These are phyloP conservation scores for Apophysomyces sp. DNA, from an alignment of 371 early-diverging fungal species.

Conservation along the genomic window DNA sequence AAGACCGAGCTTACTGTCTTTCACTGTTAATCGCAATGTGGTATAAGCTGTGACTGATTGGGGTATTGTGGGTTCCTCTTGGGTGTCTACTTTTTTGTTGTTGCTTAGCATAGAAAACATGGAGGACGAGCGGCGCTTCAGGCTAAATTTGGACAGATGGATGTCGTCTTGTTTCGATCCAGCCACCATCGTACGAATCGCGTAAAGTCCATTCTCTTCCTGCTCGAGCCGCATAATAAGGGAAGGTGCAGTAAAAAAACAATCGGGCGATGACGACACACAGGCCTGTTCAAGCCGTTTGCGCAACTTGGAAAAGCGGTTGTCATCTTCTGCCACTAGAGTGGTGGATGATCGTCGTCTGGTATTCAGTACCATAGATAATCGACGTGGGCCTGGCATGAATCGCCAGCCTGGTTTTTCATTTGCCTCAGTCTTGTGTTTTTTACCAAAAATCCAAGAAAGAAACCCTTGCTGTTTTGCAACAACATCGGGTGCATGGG, in stretches of 20 bases:
- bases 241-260: conserved; percentile 56
- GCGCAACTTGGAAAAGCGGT: conserved; percentile 37
- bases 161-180: conserved; percentile 13
- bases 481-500: background rate
- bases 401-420: background rate
- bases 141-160: conserved; percentile 11
- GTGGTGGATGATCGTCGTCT: conserved; percentile 1
- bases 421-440: background rate
- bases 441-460: background rate
- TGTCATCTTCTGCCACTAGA: conserved; percentile 9
- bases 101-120: conserved; percentile 10
- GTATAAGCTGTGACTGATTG: conserved; percentile 40
- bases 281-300: conserved; percentile 48
- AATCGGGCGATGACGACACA: conserved; percentile 62
- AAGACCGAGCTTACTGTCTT: conserved; percentile 57
- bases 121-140: conserved; percentile 11
- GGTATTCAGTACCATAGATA: background rate
- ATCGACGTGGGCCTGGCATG: background rate
- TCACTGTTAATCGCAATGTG: conserved; percentile 24
- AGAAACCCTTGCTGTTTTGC: conserved; percentile 14
- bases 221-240: conserved; percentile 50
- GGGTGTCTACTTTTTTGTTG: background rate
- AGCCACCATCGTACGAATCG: conserved; percentile 15
- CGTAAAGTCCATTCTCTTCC: conserved; percentile 45
- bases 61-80: conserved; percentile 15